Conservation (phyloP, 2,329 filamentous ascomycete genomes). For the Pseudocercospora fuligena region DNA sequence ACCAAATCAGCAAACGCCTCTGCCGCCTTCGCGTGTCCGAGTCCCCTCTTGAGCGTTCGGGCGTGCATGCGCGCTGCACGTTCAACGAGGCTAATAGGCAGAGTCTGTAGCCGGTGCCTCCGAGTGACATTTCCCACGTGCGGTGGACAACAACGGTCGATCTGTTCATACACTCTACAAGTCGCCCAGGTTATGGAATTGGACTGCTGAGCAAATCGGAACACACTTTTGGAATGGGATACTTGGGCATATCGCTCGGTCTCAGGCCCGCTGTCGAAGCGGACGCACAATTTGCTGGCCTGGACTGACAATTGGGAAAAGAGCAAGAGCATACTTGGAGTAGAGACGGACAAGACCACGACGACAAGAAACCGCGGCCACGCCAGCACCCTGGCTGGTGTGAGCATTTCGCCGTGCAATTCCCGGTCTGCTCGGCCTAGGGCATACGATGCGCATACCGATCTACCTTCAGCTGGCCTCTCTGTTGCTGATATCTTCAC, state of each 20-base stretch:
- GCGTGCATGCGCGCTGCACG: constrained; percentile 4
- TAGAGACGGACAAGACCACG: neutral
- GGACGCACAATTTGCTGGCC: neutral
- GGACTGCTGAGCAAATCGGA: neutral
- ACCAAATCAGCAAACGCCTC: neutral
- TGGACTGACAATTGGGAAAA: neutral
- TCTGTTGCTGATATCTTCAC: constrained; percentile 75
- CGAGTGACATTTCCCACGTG: neutral
- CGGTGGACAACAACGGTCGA: neutral
- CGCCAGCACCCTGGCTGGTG: neutral
- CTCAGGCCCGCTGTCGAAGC: constrained; percentile 2
- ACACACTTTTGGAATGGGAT: constrained; percentile 4
- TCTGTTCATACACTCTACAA: neutral
- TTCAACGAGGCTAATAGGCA: neutral
- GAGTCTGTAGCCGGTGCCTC: neutral
- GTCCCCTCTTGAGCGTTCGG: neutral
- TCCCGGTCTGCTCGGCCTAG: neutral
- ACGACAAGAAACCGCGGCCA: neutral
- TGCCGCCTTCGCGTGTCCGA: constrained; percentile 7
- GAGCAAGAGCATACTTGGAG: neutral
- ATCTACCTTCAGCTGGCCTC: constrained; percentile 86
- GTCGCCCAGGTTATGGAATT: neutral
- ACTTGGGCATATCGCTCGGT: neutral
- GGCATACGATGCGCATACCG: constrained; percentile 72
- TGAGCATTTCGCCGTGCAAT: constrained; percentile 5